Percentiles rank a stretch among this genome's conserved stretches.
These are phyloP conservation scores for Lactifluus subvellereus DNA, from an alignment of 768 basidiomycete species.

Conservation along the genomic window DNA sequence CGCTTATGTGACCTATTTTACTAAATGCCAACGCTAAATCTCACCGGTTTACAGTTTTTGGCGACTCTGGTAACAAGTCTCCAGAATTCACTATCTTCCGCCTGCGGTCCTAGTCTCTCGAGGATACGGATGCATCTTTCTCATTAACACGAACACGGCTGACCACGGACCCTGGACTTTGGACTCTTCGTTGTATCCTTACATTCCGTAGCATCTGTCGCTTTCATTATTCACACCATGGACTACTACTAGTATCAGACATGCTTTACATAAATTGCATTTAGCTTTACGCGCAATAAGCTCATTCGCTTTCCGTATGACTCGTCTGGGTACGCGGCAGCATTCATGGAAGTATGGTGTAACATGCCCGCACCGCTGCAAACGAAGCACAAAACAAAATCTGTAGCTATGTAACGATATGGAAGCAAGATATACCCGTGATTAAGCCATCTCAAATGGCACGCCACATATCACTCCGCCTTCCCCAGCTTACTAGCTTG, in stretches of 20 bases:
- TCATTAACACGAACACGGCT: not conserved
- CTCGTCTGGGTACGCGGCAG: not conserved
- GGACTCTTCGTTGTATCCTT: not conserved
- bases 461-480: not conserved
- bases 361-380: not conserved
- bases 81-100: conserved; percentile 28
- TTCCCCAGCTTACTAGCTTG: conserved; percentile 10
- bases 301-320: not conserved
- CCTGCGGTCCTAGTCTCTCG: not conserved
- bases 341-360: not conserved
- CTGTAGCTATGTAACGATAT: not conserved
- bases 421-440: not conserved
- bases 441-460: not conserved
- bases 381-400: not conserved
- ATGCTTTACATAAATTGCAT: conserved; percentile 5
- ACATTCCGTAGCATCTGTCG: not conserved
- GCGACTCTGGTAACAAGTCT: conserved; percentile 41
- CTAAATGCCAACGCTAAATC: not conserved
- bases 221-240: conserved; percentile 10
- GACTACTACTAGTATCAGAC: not conserved
- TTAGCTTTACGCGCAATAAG: conserved; percentile 5
- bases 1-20: not conserved
- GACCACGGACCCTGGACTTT: conserved; percentile 1
- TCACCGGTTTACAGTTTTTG: conserved; percentile 34
- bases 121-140: not conserved